Conservation (phyloP, 1,284 basidiomycete species). For the Malassezia sp. region DNA sequence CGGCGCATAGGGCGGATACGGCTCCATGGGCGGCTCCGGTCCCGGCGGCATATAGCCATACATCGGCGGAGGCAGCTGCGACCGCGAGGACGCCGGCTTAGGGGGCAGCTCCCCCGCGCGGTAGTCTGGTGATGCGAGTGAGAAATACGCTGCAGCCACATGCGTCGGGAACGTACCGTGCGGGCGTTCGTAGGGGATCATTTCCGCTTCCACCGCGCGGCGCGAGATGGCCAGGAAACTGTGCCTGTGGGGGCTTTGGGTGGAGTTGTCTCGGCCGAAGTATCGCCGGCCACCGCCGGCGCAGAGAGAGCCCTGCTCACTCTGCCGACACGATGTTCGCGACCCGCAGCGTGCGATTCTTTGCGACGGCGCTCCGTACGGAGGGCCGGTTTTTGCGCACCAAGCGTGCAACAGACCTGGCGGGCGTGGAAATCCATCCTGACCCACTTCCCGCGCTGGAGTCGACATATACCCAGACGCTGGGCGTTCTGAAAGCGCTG, state of each 20-base stretch:
- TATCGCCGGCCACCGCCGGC: neutral
- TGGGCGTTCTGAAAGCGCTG: slow-evolving; percentile 58
- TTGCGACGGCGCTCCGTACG: slow-evolving; percentile 5
- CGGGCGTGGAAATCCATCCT: slow-evolving; percentile 55
- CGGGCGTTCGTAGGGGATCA: slow-evolving; percentile 12
- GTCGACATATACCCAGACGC: slow-evolving; percentile 67
- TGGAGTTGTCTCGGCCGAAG: slow-evolving; percentile 8
- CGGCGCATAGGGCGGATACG: neutral
- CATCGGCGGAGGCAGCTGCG: slow-evolving; percentile 1
- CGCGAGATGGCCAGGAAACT: neutral
- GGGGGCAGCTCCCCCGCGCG: too few relatives aligned
- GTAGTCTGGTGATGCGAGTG: slow-evolving; percentile 2
- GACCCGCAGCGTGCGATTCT: slow-evolving; percentile 11
- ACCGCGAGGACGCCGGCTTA: too few relatives aligned
- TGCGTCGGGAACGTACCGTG: slow-evolving; percentile 12
- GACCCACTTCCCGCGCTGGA: slow-evolving; percentile 67
- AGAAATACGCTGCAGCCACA: too few relatives aligned
- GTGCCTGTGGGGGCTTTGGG: neutral
- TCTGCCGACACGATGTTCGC: slow-evolving; percentile 13
- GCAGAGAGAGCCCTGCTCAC: too few relatives aligned
- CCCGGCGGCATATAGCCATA: neutral
- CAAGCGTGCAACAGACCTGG: slow-evolving; percentile 60
- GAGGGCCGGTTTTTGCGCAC: slow-evolving; percentile 9
- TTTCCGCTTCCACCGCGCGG: neutral
- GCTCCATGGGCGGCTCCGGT: neutral